phyloP scores from a whole-genome alignment of 192 early-diverging fungal species.

The Umbelopsis sp. region DNA sequence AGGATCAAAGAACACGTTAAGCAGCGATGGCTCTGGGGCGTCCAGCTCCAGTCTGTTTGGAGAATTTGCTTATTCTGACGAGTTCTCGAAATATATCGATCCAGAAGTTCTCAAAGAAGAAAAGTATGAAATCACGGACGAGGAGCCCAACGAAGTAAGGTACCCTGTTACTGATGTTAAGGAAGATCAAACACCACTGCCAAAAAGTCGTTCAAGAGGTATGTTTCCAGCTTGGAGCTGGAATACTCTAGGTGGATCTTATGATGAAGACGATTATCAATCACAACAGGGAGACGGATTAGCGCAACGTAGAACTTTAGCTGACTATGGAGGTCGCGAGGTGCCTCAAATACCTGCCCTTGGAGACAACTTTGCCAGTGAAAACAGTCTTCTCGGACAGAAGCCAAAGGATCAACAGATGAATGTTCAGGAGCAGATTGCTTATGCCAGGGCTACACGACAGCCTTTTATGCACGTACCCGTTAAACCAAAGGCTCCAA shows the following conservation, averaged over 20 bases:
- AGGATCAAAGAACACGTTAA: background rate
- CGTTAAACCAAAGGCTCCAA: constrained; percentile 32
- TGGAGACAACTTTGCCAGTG: constrained; percentile 40
- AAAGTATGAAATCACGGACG: background rate
- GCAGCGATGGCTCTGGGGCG: background rate
- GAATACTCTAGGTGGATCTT: background rate
- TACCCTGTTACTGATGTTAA: background rate
- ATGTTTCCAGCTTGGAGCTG: background rate
- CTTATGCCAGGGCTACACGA: constrained; percentile 41
- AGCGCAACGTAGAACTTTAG: background rate
- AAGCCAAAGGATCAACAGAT: constrained; percentile 21
- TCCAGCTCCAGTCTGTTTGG: constrained; percentile 3
- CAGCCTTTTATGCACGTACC: constrained; percentile 45
- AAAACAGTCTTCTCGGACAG: constrained; percentile 35
- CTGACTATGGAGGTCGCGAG: constrained; percentile 13
- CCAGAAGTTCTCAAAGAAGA: background rate
- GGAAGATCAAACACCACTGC: background rate
- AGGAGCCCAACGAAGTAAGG: background rate
- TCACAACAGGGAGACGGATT: background rate
- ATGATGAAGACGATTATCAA: background rate
- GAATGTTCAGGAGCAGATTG: constrained; percentile 42
- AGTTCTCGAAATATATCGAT: constrained; percentile 9
- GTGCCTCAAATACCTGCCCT: constrained; percentile 37
- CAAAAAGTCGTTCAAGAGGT: background rate
- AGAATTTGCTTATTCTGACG: background rate